These are phyloP conservation scores for Botryotinia narcissicola DNA, from an alignment of 2,329 filamentous ascomycete species.

Conservation along the genomic window DNA sequence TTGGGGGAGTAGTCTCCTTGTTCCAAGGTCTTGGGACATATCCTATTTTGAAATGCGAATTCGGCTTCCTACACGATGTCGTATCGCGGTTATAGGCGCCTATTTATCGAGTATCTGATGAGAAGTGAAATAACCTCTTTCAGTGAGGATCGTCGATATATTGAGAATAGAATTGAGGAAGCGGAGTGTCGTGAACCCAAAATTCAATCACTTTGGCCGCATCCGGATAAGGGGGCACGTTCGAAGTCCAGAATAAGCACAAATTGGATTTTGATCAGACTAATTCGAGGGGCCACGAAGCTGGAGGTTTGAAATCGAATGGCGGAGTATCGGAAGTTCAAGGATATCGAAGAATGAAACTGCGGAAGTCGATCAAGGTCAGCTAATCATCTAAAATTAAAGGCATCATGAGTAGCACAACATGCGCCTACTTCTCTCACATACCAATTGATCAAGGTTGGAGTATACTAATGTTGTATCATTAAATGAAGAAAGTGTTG, in stretches of 20 bases:
- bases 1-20: conserved; percentile 63
- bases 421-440: conserved; percentile 17
- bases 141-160: neutral
- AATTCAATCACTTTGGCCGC: neutral
- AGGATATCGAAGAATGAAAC: conserved; percentile 24
- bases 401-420: conserved; percentile 7
- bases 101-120: neutral
- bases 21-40: conserved; percentile 63
- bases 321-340: conserved; percentile 17
- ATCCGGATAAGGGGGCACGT: conserved; percentile 15
- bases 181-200: conserved; percentile 14
- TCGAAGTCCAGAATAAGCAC: neutral
- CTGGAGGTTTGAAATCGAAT: conserved; percentile 1
- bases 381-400: conserved; percentile 27
- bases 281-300: conserved; percentile 3
- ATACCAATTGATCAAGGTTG: conserved; percentile 19
- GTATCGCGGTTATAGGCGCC: neutral
- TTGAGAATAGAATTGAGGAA: conserved; percentile 1
- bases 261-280: neutral
- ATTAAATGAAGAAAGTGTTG: neutral
- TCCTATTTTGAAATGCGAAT: conserved; percentile 19
- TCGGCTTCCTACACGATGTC: neutral
- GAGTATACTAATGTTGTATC: neutral
- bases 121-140: neutral
- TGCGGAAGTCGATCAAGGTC: conserved; percentile 33